phyloP scores from a whole-genome alignment of 176 grass and related monocot species.

The Hordeum vulgare region DNA sequence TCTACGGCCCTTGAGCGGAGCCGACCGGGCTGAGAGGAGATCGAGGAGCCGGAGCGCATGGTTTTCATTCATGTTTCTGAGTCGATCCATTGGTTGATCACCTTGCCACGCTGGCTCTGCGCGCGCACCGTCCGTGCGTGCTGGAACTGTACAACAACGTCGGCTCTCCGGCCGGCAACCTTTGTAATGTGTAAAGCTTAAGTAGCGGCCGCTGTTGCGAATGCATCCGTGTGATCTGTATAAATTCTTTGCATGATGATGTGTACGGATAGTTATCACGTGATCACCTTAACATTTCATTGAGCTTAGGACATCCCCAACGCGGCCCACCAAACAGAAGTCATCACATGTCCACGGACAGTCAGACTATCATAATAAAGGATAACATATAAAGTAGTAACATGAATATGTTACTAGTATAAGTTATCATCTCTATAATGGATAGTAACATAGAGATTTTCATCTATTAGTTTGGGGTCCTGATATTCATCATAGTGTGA shows the following conservation, averaged over 20 bases:
- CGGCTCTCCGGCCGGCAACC: background rate
- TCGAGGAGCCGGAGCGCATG: background rate
- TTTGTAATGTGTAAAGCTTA: constrained; percentile 33
- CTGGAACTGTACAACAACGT: constrained; percentile 17
- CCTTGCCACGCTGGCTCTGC: background rate
- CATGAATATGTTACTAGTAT: too few species aligned
- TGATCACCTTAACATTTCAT: too few species aligned
- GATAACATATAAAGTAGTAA: too few species aligned
- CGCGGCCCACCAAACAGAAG: too few species aligned
- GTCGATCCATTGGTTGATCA: background rate
- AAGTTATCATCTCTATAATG: too few species aligned
- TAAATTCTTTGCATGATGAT: background rate
- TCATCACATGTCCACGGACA: too few species aligned
- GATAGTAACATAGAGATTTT: too few species aligned
- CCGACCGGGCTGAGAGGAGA: background rate
- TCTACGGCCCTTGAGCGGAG: constrained; percentile 43
- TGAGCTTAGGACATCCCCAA: too few species aligned
- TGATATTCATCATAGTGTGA: too few species aligned
- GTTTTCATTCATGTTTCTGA: background rate
- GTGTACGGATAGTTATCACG: too few species aligned
- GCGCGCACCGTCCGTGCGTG: background rate
- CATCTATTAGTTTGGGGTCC: too few species aligned
- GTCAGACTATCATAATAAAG: too few species aligned
- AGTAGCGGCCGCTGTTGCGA: constrained; percentile 12
- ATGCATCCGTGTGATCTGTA: background rate